These are phyloP conservation scores for Colletotrichum kahawae DNA, from an alignment of 2,329 filamentous ascomycete species.

Conservation along the genomic window DNA sequence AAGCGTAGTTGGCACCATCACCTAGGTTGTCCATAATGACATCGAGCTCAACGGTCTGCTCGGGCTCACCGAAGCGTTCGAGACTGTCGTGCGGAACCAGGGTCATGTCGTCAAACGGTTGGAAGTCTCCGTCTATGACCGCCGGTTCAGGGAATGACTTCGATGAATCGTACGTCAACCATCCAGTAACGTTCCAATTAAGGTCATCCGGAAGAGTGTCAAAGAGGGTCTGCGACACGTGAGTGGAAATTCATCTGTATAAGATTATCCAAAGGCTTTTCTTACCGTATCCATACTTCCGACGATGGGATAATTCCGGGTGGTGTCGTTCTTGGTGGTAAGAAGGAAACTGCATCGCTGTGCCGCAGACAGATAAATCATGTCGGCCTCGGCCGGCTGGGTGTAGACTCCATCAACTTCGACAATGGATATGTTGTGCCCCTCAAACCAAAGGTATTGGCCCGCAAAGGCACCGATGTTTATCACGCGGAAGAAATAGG, in stretches of 20 bases:
- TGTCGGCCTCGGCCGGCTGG: slow-evolving; percentile 61
- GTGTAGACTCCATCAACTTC: slow-evolving; percentile 77
- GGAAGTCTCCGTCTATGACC: slow-evolving; percentile 65
- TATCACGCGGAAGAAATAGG: slow-evolving; percentile 74
- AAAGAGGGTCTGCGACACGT: slow-evolving; percentile 60
- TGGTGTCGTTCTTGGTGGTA: slow-evolving; percentile 66
- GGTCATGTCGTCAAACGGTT: slow-evolving; percentile 75
- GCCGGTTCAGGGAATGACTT: slow-evolving; percentile 46
- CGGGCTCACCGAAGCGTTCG: slow-evolving; percentile 63
- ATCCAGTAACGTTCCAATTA: slow-evolving; percentile 71
- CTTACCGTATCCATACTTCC: slow-evolving; percentile 71
- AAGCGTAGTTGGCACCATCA: slow-evolving; percentile 66
- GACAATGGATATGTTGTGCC: slow-evolving; percentile 71
- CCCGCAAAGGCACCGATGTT: slow-evolving; percentile 76
- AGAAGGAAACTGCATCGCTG: slow-evolving; percentile 70
- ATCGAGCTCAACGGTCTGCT: slow-evolving; percentile 66
- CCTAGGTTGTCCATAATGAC: slow-evolving; percentile 65
- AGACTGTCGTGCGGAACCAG: slow-evolving; percentile 73
- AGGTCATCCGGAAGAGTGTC: slow-evolving; percentile 69
- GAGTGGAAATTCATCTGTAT: slow-evolving; percentile 21
- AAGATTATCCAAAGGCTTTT: neutral
- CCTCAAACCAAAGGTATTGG: slow-evolving; percentile 71
- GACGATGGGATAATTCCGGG: slow-evolving; percentile 70
- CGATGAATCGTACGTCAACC: slow-evolving; percentile 61
- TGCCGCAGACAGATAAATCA: slow-evolving; percentile 70